A percentile compares a stretch with the other conserved stretches of the same genome.
These are phyloP conservation scores for Talaromyces rugulosus DNA, from an alignment of 2,329 filamentous ascomycete genomes.

Conservation along the genomic window DNA sequence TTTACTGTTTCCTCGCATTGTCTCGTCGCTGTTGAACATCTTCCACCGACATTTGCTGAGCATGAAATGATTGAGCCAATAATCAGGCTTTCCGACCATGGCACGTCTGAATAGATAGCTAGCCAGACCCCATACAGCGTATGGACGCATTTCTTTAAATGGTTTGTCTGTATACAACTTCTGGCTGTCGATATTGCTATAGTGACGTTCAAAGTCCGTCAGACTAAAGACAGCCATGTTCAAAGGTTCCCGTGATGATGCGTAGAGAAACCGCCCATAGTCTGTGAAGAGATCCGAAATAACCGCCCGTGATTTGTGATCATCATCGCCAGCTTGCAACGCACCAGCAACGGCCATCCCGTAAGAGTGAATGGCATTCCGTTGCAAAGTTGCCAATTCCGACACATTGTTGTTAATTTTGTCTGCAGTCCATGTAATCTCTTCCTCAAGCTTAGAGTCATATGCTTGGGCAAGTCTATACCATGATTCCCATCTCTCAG, in stretches of 20 bases:
- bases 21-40: conserved; percentile 53
- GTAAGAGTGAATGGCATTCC: conserved; percentile 78
- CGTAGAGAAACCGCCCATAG: conserved; percentile 65
- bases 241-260: conserved; percentile 64
- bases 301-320: conserved; percentile 50
- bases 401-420: conserved; percentile 80
- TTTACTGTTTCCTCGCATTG: conserved; percentile 32
- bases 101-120: conserved; percentile 58
- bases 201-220: conserved; percentile 58
- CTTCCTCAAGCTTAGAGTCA: conserved; percentile 82
- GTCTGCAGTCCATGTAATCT: conserved; percentile 81
- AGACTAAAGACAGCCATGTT: conserved; percentile 63
- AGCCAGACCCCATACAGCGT: conserved; percentile 63
- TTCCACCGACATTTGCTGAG: conserved; percentile 70
- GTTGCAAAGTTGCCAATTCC: conserved; percentile 71
- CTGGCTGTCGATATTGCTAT: conserved; percentile 49
- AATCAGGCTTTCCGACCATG: conserved; percentile 54
- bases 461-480: conserved; percentile 82
- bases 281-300: conserved; percentile 65
- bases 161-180: conserved; percentile 56
- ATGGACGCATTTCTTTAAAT: conserved; percentile 55
- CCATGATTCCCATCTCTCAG: conserved; percentile 85
- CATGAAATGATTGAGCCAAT: conserved; percentile 67
- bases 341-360: conserved; percentile 64
- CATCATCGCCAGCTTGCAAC: conserved; percentile 52